Base-by-base conservation (phyloP, 306 rosid genomes). In the Cucumis hystrix region DNA sequence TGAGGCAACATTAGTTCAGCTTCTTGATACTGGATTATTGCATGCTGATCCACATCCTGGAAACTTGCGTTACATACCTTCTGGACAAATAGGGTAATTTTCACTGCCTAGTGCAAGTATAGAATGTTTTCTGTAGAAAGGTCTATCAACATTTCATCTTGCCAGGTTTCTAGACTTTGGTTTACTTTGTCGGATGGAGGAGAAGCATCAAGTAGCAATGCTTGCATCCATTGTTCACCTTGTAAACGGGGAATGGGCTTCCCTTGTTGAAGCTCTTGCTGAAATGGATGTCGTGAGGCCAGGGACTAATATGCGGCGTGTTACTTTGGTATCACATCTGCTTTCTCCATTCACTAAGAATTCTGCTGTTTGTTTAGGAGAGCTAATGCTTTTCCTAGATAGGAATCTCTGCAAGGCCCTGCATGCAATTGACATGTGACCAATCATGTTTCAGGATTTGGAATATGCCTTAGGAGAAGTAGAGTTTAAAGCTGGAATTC, bases 1-100 rank as follows among this genome's bases (percentile, higher is more conserved):
- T 82, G 97, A 94, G 86, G 88, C 97, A 80, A 84, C 92, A 62
- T 83, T 94, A 78, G 90, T 90, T 80, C 98, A 94, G 78, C 97
- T 94, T 79, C 97, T 94, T 62, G 98, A 94, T 88, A 94, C 98
- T 8, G 97, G 98, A 78, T 85, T 94, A 84, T 79, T 92, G 80
- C 98, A 94, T 82, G 98, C 98, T 78, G 98, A 94, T 90, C 98
- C 97, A 77, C 98, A 94, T 83, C 89, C 98, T 62, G 98, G 98
- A 80, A 94, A 94, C 92, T 80, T 94, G 86, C 93, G 96, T 78
- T 94, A 89, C 81, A 90, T 93, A 25, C 79, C 96, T 76, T 85
- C 98, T 8, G 96, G 98, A 79, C 84, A 94, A 87, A 79, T 94
- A 78, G 92, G 97, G 98, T 94, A 85, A 76, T 41, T 82, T 77